These are phyloP conservation scores for Trametes punicea DNA, from an alignment of 768 basidiomycete species.

Conservation along the genomic window DNA sequence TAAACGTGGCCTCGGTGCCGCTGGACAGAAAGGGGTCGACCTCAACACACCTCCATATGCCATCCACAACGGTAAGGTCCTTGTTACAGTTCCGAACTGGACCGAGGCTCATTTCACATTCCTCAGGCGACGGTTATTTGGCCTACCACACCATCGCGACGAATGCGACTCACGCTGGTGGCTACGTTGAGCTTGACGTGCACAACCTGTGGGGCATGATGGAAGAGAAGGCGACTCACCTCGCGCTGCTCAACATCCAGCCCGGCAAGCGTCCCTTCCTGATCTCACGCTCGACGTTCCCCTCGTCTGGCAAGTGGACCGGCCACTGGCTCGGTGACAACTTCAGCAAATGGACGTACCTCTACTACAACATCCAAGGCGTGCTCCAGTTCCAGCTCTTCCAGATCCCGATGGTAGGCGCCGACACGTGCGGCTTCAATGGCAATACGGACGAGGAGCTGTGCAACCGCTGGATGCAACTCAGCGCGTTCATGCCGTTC, in stretches of 20 bases:
- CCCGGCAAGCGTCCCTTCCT: conserved; percentile 65
- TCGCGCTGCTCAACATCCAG: conserved; percentile 50
- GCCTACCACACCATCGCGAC: conserved; percentile 55
- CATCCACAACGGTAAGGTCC: conserved; percentile 61
- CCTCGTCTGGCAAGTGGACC: conserved; percentile 65
- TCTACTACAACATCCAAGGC: conserved; percentile 68
- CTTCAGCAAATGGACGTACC: conserved; percentile 69
- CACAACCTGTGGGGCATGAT: conserved; percentile 72
- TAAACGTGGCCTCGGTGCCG: conserved; percentile 50
- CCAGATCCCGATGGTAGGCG: conserved; percentile 81
- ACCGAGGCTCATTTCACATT: background rate
- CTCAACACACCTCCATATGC: conserved; percentile 61
- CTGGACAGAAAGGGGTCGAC: conserved; percentile 42
- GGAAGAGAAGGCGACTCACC: conserved; percentile 64
- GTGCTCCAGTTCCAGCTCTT: conserved; percentile 83
- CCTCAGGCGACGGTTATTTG: conserved; percentile 48
- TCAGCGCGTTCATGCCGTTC: conserved; percentile 78
- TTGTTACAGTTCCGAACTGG: background rate
- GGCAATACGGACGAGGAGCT: conserved; percentile 76
- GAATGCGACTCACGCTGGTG: conserved; percentile 65
- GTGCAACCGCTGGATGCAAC: conserved; percentile 82
- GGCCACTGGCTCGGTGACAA: conserved; percentile 83
- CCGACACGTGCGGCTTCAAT: conserved; percentile 70
- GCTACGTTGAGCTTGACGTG: conserved; percentile 60
- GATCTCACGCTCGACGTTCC: conserved; percentile 69